Percentiles rank a stretch among this genome's conserved stretches.
phyloP scores from a whole-genome alignment of 1,284 basidiomycete species.

The Anthracocystis walkeri region DNA sequence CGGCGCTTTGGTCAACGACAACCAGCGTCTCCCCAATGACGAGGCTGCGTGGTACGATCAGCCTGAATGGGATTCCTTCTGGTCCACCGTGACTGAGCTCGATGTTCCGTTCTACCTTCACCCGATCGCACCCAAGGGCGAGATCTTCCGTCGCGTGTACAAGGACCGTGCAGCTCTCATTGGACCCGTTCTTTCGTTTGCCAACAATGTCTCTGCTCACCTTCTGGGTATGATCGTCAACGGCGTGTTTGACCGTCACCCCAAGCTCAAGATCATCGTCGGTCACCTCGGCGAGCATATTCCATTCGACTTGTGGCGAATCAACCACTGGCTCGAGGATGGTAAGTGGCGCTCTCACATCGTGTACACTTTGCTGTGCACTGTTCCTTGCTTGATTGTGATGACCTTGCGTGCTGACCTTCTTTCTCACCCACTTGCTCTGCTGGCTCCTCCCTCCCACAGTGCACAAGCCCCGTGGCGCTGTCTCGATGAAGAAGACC shows the following conservation, averaged over 20 bases:
- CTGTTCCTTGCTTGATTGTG: neutral
- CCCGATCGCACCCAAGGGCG: constrained; percentile 68
- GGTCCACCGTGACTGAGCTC: constrained; percentile 66
- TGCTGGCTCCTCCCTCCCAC: neutral
- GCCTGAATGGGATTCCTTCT: constrained; percentile 60
- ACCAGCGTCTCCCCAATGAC: constrained; percentile 49
- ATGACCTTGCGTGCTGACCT: neutral
- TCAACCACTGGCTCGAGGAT: constrained; percentile 69
- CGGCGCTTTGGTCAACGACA: constrained; percentile 50
- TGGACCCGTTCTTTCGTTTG: constrained; percentile 67
- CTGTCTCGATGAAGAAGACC: constrained; percentile 55
- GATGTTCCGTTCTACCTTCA: constrained; percentile 69
- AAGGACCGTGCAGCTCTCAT: constrained; percentile 66
- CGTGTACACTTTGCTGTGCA: too few species aligned
- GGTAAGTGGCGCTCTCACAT: constrained; percentile 18
- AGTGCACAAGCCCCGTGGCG: constrained; percentile 61
- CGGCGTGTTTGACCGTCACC: constrained; percentile 69
- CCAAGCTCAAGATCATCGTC: constrained; percentile 70
- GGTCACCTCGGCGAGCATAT: constrained; percentile 70
- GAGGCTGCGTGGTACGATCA: constrained; percentile 50
- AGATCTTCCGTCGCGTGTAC: constrained; percentile 65
- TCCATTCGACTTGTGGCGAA: constrained; percentile 68
- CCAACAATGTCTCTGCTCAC: constrained; percentile 68
- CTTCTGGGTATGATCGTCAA: constrained; percentile 69
- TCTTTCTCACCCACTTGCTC: neutral